A percentile compares a stretch with the other conserved stretches of the same genome.
These are phyloP conservation scores for Xylariaceae sp. DNA, from an alignment of 2,329 filamentous ascomycete species.

Conservation along the genomic window DNA sequence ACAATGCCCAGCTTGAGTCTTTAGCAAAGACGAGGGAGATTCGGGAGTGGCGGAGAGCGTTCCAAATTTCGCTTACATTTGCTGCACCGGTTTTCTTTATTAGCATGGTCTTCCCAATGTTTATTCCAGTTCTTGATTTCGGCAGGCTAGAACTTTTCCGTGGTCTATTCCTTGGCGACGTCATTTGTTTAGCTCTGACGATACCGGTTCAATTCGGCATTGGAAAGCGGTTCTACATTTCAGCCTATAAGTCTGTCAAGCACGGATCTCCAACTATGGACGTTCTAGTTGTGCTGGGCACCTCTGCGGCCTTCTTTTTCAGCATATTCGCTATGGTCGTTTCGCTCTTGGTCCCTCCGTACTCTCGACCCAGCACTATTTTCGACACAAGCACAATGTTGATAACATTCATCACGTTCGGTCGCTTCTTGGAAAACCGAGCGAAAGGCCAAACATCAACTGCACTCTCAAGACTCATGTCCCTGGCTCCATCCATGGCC, in stretches of 20 bases:
- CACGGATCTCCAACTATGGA: slow-evolving; percentile 97
- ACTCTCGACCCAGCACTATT: slow-evolving; percentile 77
- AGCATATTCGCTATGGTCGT: slow-evolving; percentile 83
- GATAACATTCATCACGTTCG: slow-evolving; percentile 89
- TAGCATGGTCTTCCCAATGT: slow-evolving; percentile 93
- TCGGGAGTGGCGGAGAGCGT: slow-evolving; percentile 82
- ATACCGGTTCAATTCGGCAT: slow-evolving; percentile 96
- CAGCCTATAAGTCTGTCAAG: slow-evolving; percentile 87
- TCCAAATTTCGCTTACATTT: slow-evolving; percentile 72
- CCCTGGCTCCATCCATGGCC: slow-evolving; percentile 90
- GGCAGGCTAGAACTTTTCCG: slow-evolving; percentile 62
- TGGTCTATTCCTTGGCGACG: slow-evolving; percentile 82
- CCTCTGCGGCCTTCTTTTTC: slow-evolving; percentile 94
- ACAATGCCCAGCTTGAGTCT: slow-evolving; percentile 93
- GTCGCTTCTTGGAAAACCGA: slow-evolving; percentile 86
- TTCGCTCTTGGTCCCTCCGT: slow-evolving; percentile 69
- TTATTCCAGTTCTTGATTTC: slow-evolving; percentile 69
- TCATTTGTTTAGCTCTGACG: slow-evolving; percentile 78
- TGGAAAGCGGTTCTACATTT: slow-evolving; percentile 87
- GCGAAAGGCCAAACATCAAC: slow-evolving; percentile 96
- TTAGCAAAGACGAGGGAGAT: slow-evolving; percentile 96
- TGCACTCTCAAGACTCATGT: slow-evolving; percentile 91
- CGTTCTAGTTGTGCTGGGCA: slow-evolving; percentile 88
- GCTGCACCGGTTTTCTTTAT: slow-evolving; percentile 87
- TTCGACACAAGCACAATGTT: slow-evolving; percentile 99